Conservation (phyloP, 139 green algal genomes). For the Volvox africanus region DNA sequence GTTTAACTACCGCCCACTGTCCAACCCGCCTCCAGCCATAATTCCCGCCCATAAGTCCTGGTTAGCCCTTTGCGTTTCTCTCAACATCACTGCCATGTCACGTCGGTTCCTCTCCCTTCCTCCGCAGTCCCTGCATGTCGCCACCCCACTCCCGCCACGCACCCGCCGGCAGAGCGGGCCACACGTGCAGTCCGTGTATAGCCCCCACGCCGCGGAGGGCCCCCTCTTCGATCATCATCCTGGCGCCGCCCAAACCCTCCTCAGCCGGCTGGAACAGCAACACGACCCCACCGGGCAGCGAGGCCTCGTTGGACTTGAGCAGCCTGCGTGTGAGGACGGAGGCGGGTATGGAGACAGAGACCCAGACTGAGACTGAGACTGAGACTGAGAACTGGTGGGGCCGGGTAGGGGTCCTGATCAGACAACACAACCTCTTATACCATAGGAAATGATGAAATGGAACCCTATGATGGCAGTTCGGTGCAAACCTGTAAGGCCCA, state of each 20-base stretch:
- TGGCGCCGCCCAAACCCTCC: conserved; percentile 85
- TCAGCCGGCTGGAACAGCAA: conserved; percentile 96
- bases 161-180: conserved; percentile 62
- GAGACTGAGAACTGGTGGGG: no score
- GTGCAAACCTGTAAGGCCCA: no score
- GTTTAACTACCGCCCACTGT: no score
- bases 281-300: conserved; percentile 75
- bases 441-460: no score
- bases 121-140: no score
- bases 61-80: neutral
- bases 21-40: no score
- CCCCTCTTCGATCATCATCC: conserved; percentile 69
- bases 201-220: conserved; percentile 39
- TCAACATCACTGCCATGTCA: no score
- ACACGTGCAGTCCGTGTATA: conserved; percentile 88
- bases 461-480: no score
- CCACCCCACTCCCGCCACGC: neutral
- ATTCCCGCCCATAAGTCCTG: neutral
- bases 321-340: conserved; percentile 49
- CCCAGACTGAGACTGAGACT: neutral
- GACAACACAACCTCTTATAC: no score
- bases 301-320: conserved; percentile 72
- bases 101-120: no score
- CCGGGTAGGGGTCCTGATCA: no score
- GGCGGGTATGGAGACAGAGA: neutral